phyloP scores from a whole-genome alignment of 1,139 yeast species.

The Debaryomyces coudertii region DNA sequence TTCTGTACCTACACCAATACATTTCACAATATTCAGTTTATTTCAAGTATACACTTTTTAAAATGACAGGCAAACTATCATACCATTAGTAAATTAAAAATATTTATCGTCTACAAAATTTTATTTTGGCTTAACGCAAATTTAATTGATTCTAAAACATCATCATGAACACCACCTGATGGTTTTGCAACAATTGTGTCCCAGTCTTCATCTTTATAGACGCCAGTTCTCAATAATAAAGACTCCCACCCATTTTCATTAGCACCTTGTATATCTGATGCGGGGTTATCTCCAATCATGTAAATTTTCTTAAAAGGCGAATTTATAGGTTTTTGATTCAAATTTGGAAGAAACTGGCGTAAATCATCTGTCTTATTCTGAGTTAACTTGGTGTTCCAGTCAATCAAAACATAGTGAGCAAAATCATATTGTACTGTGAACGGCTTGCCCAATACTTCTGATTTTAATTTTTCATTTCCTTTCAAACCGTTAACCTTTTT shows the following conservation, averaged over 20 bases:
- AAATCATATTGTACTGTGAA: conserved; percentile 77
- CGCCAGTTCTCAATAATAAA: conserved; percentile 84
- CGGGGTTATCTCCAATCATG: conserved; percentile 98
- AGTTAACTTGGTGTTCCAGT: conserved; percentile 52
- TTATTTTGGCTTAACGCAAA: conserved; percentile 11
- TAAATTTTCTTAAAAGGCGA: conserved; percentile 61
- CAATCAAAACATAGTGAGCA: conserved; percentile 71
- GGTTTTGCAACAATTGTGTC: conserved; percentile 42
- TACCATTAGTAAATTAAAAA: too few species aligned
- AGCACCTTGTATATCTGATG: conserved; percentile 89
- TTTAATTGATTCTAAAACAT: conserved; percentile 50
- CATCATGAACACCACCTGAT: conserved; percentile 50
- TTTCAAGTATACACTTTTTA: background rate
- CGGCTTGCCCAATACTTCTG: conserved; percentile 83
- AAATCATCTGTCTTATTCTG: conserved; percentile 19
- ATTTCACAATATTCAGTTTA: too few species aligned
- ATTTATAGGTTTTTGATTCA: conserved; percentile 37
- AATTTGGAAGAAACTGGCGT: conserved; percentile 38
- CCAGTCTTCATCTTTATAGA: conserved; percentile 72
- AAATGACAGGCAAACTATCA: background rate
- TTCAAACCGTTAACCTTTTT: conserved; percentile 56
- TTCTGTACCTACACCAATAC: too few species aligned
- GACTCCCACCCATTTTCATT: conserved; percentile 87
- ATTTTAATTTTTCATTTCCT: conserved; percentile 42
- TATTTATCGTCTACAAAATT: background rate